Base-by-base conservation (phyloP, 2,329 filamentous ascomycete species). In the Penicillium glabrum region DNA sequence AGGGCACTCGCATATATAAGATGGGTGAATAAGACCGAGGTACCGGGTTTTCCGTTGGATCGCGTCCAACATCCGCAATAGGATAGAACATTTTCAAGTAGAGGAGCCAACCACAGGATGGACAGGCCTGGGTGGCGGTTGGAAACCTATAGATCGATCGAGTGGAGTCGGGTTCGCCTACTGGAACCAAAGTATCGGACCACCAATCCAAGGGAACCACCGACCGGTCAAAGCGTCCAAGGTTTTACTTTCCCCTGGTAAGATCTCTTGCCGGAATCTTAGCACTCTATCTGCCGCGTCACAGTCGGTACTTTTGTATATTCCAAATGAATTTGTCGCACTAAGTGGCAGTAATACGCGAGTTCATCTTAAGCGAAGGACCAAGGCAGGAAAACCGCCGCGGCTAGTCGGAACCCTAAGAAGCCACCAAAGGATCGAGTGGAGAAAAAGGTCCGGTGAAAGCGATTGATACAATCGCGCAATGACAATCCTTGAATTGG, bases 91-190 rank as follows among this genome's bases (percentile, higher is more conserved):
- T 48, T 49, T 54, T 19, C n/a, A 54, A 21, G 7, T 43, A 41
- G 46, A 46, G 31, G 47, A 6, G 4, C n/a, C 9, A 46, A 47
- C 43, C 48, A 52, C 14, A 29, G 37, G 31, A 56, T 47, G n/a
- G 16, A 33, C 29, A 24, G 48, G 10, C 31, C 19, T 35, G 48
- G 48, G 54, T 51, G 35, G 31, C 31, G 23, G 23, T 29, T 53
- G 23, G 41, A 21, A 46, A 31, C 43, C 46, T 46, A 43, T 48
- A 50, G 19, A 39, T 31, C 48, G 47, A 45, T 37, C 9, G 7
- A 47, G 54, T 56, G 54, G 54, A 56, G 31, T 16, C 54, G 16
- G 35, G 7, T n/a, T 41, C 37, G 37, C 37, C 37, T 41, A 19
- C 27, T 29, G 27, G 37, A 41, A 23, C 39, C 39, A 41, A 2